Evolutionary conservation across 140 eudicot genomes (phyloP).

Genomic region (Erigeron philadelphicus): DNA sequence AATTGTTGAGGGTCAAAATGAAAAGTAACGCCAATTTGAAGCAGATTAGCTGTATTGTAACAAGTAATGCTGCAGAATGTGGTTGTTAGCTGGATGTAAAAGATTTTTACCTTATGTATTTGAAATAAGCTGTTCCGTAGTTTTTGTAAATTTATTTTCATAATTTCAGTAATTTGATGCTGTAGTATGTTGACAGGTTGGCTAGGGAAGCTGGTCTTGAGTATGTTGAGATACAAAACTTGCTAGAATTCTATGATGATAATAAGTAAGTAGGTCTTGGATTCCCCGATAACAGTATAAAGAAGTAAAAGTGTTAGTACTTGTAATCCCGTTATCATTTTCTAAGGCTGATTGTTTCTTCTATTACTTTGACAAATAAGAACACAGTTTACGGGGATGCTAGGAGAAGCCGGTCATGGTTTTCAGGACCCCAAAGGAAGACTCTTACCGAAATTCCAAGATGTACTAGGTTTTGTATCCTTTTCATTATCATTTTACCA

Average conservation of each 20-base stretch:
- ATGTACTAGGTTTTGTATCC: conserved; percentile 62
- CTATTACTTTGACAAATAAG: conserved; percentile 32
- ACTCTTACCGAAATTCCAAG: conserved; percentile 74
- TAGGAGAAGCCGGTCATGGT: conserved; percentile 65
- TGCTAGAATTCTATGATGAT: conserved; percentile 89
- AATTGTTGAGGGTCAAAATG: too few species aligned
- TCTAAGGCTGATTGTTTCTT: conserved; percentile 5
- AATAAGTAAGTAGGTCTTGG: conserved; percentile 48
- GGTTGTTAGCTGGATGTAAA: too few species aligned
- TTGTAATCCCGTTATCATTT: neutral
- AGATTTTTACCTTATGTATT: too few species aligned
- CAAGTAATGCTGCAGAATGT: too few species aligned
- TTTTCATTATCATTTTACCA: conserved; percentile 2
- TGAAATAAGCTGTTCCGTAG: neutral
- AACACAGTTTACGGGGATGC: conserved; percentile 76
- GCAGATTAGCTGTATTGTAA: too few species aligned
- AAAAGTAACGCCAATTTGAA: too few species aligned
- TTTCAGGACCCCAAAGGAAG: conserved; percentile 90
- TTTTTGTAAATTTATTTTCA: conserved; percentile 3
- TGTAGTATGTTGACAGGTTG: conserved; percentile 49
- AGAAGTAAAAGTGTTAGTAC: neutral
- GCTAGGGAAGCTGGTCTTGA: conserved; percentile 99
- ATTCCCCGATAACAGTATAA: conserved; percentile 5
- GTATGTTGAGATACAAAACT: conserved; percentile 80
- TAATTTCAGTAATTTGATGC: neutral